Base-by-base conservation (phyloP, 164 flowering plant species). In the Nymphaea colorata region DNA sequence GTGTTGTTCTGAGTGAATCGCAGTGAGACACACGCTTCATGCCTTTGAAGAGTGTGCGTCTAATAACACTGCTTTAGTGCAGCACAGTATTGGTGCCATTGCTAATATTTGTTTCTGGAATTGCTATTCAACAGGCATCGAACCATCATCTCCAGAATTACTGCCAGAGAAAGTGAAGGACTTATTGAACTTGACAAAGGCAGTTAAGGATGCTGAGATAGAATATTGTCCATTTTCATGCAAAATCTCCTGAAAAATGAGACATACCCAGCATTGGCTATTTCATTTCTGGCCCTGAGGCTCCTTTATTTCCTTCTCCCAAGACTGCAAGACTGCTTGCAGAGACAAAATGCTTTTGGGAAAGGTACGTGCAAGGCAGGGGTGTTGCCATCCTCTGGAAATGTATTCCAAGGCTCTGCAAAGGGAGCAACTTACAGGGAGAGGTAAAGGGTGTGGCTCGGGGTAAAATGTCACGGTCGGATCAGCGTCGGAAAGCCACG, bases 201-300 rank as follows among this genome's bases (percentile, higher is more conserved):
- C 14, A 8, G 57, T 77, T 14, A 71, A 75, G 57, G 76, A 55
- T 42, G 67, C 15, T 5, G 85, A 83, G 68, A 75, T 57, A 64
- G 96, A 89, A 84, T 81, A 68, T 73, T 88, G 97, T 76, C 97
- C 97, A 68, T 87, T 89, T 75, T 78, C 89, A 53, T 90, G 96
- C 96, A 43, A 87, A 92, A 73, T 93, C 92, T 69, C 97, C 98
- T 0, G 97, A 85, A 78, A 86, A 89, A 70, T 62, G 97, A 89
- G 74, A 86, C 91, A 4, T 94, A 87, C 75, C 78, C 91, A 71
- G 83, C 93, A 36, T 77, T 91, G 66, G 98, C 98, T 6, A 85
- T 84, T 6, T 67, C 79, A 0, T 94, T 91, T 76, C 90, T 90
- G 77, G 70, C 90, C 45, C 64, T 91, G 69, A 84, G 97, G 77